Percentiles rank a stretch among this genome's conserved stretches.
Evolutionary conservation across 2,329 filamentous ascomycete genomes (phyloP).

Genomic region (Calonectria fujianensis): DNA sequence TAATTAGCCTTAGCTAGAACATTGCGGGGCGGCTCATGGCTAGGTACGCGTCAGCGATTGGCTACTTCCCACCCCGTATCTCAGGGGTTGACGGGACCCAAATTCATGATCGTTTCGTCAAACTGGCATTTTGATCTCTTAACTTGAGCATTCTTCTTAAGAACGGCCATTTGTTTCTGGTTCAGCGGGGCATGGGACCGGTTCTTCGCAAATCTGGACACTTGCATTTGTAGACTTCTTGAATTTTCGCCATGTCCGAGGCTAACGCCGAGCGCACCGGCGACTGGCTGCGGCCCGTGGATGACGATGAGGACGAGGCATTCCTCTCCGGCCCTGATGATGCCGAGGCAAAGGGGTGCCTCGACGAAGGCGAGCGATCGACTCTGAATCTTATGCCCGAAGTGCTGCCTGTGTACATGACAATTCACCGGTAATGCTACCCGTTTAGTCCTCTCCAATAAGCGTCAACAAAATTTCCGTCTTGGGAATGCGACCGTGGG

Average conservation of each 20-base stretch:
- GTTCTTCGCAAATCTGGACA: background rate
- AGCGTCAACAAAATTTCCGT: background rate
- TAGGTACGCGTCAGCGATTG: slow-evolving; percentile 28
- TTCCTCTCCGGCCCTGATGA: slow-evolving; percentile 52
- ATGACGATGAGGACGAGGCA: slow-evolving; percentile 53
- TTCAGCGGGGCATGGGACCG: background rate
- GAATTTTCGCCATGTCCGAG: slow-evolving; percentile 42
- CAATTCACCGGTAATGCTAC: slow-evolving; percentile 54
- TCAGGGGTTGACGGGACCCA: slow-evolving; percentile 29
- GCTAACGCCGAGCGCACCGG: slow-evolving; percentile 49
- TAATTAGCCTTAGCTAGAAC: slow-evolving; percentile 24
- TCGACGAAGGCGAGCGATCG: slow-evolving; percentile 51
- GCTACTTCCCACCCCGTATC: slow-evolving; percentile 10
- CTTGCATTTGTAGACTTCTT: slow-evolving; percentile 25
- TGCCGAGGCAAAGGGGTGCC: slow-evolving; percentile 53
- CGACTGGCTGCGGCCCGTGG: slow-evolving; percentile 52
- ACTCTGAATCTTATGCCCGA: slow-evolving; percentile 50
- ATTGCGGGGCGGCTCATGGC: slow-evolving; percentile 18
- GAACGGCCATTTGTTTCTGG: background rate
- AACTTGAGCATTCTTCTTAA: slow-evolving; percentile 1
- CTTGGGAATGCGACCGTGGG: background rate
- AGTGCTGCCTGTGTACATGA: slow-evolving; percentile 55
- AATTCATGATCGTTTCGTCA: slow-evolving; percentile 28
- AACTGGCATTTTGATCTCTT: slow-evolving; percentile 16
- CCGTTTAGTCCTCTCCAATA: slow-evolving; percentile 1